Base-by-base conservation (phyloP, 139 green algal species). In the Trebouxia sp. region DNA sequence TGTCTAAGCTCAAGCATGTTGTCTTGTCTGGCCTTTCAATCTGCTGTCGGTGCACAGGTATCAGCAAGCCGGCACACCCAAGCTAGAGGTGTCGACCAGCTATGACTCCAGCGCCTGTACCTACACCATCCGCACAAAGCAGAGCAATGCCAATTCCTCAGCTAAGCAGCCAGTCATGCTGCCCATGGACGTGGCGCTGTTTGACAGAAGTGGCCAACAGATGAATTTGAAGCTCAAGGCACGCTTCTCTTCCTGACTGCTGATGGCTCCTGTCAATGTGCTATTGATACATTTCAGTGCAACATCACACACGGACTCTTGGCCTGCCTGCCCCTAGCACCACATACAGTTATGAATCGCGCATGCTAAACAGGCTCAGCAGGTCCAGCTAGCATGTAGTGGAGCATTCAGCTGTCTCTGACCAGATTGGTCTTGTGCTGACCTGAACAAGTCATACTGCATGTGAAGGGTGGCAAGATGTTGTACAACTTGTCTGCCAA, bases 1-100 rank as follows among this genome's bases (percentile, higher is more conserved):
- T 75, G 28, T 41, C 30, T 22, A 41, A 15, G 28, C 28, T 75
- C 17, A 15, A 62, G 50, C 50, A 62, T 15, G 50, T 20, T n/a
- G 50, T 20, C 17, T 20, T 62, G 17, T 20, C 50, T n/a, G n/a
- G n/a, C n/a, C n/a, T n/a, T n/a, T 20, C 50, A 62, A 62, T 17
- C 39, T 17, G 7, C 20, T 67, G 20, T 30, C 5, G 14, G 56
- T 35, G 20, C n/a, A 32, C 76, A 96, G 94, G 93, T 97, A 97
- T 84, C 45, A 56, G 74, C 96, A 99, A 88, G 95, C 95, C 5
- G 96, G 96, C 74, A 99, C 96, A 0, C 96, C 96, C 11, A 77
- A 56, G 30, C 77, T 99, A 53, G 90, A 84, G 6, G 90, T 95
- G 15, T 82, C 80, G 22, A 87, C 87, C 5, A 53, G 37, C 6